Evolutionary conservation across 441 rosid genomes (phyloP).

Genomic region (Corymbia calophylla): DNA sequence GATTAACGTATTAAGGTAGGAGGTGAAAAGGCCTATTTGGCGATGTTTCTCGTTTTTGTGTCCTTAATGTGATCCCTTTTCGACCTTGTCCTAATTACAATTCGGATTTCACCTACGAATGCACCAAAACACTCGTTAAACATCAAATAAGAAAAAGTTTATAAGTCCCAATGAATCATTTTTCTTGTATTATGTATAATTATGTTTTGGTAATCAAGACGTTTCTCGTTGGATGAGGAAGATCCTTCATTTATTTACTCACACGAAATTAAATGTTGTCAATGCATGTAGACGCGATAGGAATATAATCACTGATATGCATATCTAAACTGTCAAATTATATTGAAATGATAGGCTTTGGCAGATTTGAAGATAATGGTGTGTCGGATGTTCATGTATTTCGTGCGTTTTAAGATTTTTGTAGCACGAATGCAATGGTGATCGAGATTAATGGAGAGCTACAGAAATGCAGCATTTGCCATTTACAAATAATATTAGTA

Average conservation of each 20-base stretch:
- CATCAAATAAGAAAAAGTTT: background rate
- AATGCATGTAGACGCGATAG: rapidly evolving
- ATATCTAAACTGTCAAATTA: background rate
- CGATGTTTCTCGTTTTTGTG: background rate
- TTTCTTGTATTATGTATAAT: background rate
- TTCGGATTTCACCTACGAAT: background rate
- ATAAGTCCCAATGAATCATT: background rate
- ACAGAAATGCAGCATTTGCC: no score
- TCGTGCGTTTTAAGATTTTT: no score
- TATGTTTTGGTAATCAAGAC: background rate
- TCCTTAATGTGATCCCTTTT: background rate
- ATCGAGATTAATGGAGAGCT: no score
- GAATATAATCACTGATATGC: background rate
- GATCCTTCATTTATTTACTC: background rate
- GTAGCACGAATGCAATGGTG: no score
- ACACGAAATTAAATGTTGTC: background rate
- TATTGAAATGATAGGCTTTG: no score
- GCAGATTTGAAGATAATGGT: no score
- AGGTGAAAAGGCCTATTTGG: background rate
- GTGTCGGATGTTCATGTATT: no score
- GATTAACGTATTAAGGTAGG: background rate
- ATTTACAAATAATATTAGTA: no score
- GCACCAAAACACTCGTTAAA: background rate
- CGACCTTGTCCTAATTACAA: background rate
- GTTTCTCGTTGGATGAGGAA: background rate